Base-by-base conservation (phyloP, 495 filamentous ascomycete species). In the Tuber borchii region DNA sequence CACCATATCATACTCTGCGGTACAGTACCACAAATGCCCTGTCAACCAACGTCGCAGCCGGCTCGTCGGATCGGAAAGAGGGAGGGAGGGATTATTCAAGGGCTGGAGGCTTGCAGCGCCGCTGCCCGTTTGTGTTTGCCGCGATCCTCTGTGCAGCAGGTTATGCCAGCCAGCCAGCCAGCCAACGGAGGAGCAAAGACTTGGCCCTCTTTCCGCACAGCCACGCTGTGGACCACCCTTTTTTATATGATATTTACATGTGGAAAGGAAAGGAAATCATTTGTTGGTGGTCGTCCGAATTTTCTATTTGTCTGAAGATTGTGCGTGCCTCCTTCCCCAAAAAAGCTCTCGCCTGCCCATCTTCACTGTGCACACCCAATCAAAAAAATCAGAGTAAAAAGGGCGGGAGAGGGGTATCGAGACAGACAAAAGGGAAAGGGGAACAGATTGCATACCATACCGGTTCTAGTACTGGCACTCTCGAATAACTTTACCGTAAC, bases 71-170 rank as follows among this genome's bases (percentile, higher is more conserved):
- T 42, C 61, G 73, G 56, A 65, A 34, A 26, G 26, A 34, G 56
- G 56, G 56, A 65, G 17, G 12, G 56, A 65, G 56, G 26, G 26
- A 34, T 31, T 7, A 65, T 34, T 16, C 14, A n/a, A 65, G 31
- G 26, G 6, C 34, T 65, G 56, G 56, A 19, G 14, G 26, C 56
- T 34, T 34, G 56, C 56, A 34, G 56, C 56, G 56, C n/a, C 56
- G 56, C 56, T 65, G 56, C 26, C 56, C 31, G 56, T 31, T 4
- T 65, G 56, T 65, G 56, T 65, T 65, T 31, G 71, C 48, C 73
- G 61, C 34, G 72, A 74, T 72, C 44, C 77, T 75, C 69, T 78
- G 51, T 70, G 43, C 78, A 73, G 78, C 78, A 79, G 51, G 12
- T 31, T 40, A 6, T 40, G 39, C 39, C 3, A 40, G 39, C 39